Conservation (phyloP, 2,329 filamentous ascomycete genomes). For the Blastomyces parvus region DNA sequence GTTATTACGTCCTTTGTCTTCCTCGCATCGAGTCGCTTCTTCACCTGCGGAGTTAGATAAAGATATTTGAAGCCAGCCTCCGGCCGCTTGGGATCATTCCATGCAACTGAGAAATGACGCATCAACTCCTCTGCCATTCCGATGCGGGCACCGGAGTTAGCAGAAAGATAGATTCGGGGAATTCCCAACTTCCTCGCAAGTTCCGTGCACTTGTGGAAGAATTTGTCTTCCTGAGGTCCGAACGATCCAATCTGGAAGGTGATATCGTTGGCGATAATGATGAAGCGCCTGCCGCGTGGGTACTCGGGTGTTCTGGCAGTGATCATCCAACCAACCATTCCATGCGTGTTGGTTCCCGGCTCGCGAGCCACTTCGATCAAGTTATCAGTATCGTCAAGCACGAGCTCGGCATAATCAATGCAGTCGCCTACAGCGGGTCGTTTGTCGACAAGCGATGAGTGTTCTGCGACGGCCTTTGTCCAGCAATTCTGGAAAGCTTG, state of each 20-base stretch:
- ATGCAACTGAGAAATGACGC: slow-evolving; percentile 92
- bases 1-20: slow-evolving; percentile 71
- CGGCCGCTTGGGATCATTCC: slow-evolving; percentile 75
- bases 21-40: slow-evolving; percentile 75
- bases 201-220: slow-evolving; percentile 99
- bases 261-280: slow-evolving; percentile 98
- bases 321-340: slow-evolving; percentile 98
- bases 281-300: slow-evolving; percentile 79
- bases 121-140: slow-evolving; percentile 95
- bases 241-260: slow-evolving; percentile 99
- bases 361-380: slow-evolving; percentile 89
- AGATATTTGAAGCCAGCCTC: slow-evolving; percentile 94
- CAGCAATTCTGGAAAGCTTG: slow-evolving; percentile 96
- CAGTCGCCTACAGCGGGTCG: slow-evolving; percentile 81
- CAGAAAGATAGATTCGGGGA: slow-evolving; percentile 92
- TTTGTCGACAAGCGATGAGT: slow-evolving; percentile 65
- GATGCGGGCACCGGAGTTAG: slow-evolving; percentile 96
- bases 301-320: slow-evolving; percentile 94
- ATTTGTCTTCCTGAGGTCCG: slow-evolving; percentile 89
- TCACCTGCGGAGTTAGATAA: slow-evolving; percentile 78
- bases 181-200: slow-evolving; percentile 89
- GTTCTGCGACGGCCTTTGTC: slow-evolving; percentile 63
- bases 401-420: slow-evolving; percentile 86
- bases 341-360: slow-evolving; percentile 87
- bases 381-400: slow-evolving; percentile 87